These are phyloP conservation scores for Vigna radiata DNA, from an alignment of 306 rosid species.

Conservation along the genomic window DNA sequence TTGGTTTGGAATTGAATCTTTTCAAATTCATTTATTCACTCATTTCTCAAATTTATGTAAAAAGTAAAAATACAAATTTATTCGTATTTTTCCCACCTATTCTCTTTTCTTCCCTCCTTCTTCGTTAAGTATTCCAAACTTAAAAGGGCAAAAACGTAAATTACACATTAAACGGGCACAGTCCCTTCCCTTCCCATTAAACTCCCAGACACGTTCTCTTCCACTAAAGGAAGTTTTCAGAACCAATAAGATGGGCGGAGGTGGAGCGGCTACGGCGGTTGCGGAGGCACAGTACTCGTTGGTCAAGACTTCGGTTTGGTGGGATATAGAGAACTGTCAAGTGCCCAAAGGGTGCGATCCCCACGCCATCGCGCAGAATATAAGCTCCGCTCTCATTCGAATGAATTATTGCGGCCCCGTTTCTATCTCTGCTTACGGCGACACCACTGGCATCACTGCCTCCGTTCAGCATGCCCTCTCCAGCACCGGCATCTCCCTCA, in stretches of 20 bases:
- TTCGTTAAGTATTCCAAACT: background rate
- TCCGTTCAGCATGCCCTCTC: conserved; percentile 87
- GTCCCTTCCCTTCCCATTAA: background rate
- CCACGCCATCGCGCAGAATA: conserved; percentile 84
- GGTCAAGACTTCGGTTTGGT: conserved; percentile 91
- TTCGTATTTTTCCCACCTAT: background rate
- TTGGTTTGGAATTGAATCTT: no score
- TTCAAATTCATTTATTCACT: no score
- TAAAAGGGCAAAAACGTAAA: background rate
- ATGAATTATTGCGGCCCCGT: conserved; percentile 84
- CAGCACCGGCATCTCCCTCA: conserved; percentile 86
- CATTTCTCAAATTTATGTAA: no score
- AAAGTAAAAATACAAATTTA: background rate
- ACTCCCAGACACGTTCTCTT: background rate
- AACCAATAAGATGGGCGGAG: conserved; percentile 41
- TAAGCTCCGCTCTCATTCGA: conserved; percentile 76
- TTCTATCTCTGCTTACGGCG: conserved; percentile 89
- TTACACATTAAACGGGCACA: background rate
- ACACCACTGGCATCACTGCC: conserved; percentile 67
- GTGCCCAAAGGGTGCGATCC: conserved; percentile 71
- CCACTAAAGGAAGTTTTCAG: background rate
- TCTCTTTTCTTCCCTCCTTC: no score
- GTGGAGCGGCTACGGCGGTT: conserved; percentile 27
- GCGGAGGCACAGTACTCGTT: conserved; percentile 70
- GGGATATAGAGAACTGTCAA: conserved; percentile 96